Conservation (phyloP, 805 yeast species). For the Saccharomyces kudriavzevii region DNA sequence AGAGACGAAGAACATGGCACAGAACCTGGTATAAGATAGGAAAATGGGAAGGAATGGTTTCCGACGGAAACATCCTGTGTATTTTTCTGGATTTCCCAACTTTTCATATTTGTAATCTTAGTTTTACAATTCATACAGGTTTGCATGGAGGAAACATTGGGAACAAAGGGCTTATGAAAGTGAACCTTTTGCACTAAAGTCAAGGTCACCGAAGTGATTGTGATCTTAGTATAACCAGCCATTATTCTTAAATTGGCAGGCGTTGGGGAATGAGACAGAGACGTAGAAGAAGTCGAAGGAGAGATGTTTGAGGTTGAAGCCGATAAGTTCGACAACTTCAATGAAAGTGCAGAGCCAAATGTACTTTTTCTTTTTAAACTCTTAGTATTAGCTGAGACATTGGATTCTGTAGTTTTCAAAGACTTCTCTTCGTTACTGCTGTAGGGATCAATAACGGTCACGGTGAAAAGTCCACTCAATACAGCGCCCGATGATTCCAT, state of each 20-base stretch:
- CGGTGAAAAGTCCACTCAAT: conserved; percentile 65
- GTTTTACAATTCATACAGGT: conserved; percentile 52
- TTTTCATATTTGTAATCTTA: conserved; percentile 56
- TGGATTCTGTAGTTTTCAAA: conserved; percentile 2
- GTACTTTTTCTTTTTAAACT: conserved; percentile 8
- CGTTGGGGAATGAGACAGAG: conserved; percentile 15
- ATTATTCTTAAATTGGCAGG: conserved; percentile 23
- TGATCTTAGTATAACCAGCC: conserved; percentile 36
- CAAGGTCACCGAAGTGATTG: conserved; percentile 51
- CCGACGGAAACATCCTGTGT: conserved; percentile 55
- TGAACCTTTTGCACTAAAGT: conserved; percentile 64
- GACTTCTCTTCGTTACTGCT: conserved; percentile 8
- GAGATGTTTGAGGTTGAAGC: conserved; percentile 8
- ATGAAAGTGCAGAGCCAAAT: conserved; percentile 13
- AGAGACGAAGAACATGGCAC: conserved; percentile 67
- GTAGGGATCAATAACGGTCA: conserved; percentile 40
- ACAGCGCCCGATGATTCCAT: conserved; percentile 78
- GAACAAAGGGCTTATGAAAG: conserved; percentile 57
- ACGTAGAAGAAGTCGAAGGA: conserved; percentile 19
- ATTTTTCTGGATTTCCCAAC: conserved; percentile 75
- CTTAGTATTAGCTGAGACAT: conserved; percentile 14
- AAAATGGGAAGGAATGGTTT: conserved; percentile 83
- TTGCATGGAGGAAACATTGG: conserved; percentile 42
- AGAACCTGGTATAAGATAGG: conserved; percentile 80
- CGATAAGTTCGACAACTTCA: conserved; percentile 20